Conservation (phyloP, 179 eudicot genomes). For the Beta lomatogona region DNA sequence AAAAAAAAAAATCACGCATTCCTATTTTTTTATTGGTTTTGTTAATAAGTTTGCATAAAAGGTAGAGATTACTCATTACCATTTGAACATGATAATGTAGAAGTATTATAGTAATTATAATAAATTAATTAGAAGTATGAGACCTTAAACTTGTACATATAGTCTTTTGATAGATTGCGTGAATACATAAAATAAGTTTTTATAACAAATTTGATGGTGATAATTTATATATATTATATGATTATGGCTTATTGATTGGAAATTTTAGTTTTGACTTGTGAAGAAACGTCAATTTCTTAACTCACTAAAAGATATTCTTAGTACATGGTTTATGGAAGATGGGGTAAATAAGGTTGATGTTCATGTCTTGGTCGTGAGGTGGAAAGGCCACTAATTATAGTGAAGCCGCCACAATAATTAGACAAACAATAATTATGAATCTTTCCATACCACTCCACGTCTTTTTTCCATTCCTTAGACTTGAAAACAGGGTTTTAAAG, state of each 20-base stretch:
- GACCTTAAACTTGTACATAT: background rate
- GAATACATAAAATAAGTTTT: background rate
- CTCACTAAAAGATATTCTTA: background rate
- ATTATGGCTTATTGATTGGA: no score
- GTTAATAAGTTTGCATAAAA: no score
- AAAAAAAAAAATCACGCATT: no score
- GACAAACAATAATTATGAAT: background rate
- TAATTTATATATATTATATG: background rate
- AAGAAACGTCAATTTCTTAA: background rate
- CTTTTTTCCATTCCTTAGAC: constrained; percentile 21
- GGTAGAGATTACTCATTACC: no score
- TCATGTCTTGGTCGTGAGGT: constrained; percentile 4
- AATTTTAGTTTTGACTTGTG: background rate
- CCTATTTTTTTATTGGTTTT: no score
- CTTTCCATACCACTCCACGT: constrained; percentile 19
- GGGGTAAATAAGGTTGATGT: background rate
- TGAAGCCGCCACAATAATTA: constrained; percentile 40
- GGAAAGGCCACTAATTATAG: constrained; percentile 24
- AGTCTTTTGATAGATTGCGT: background rate
- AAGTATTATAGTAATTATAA: no score
- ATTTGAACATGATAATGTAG: no score
- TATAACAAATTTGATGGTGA: background rate
- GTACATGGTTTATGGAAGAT: background rate
- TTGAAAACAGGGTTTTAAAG: constrained; percentile 5
- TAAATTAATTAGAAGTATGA: background rate